These are phyloP conservation scores for Septoria petroselini DNA, from an alignment of 2,329 filamentous ascomycete species.

Conservation along the genomic window DNA sequence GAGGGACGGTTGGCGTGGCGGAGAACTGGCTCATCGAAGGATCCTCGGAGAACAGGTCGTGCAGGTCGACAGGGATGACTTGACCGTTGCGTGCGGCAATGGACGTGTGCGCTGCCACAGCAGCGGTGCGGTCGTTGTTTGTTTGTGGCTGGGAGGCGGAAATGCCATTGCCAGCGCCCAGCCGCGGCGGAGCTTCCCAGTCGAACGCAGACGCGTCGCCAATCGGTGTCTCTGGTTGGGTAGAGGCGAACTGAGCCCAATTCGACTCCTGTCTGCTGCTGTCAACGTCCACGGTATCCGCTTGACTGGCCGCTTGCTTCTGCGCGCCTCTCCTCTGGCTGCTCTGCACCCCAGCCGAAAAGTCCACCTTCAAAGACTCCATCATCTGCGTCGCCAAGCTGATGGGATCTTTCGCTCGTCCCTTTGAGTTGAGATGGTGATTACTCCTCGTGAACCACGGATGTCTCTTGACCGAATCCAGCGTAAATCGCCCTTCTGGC, in stretches of 20 bases:
- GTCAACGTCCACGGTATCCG: constrained; percentile 68
- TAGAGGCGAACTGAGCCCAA: constrained; percentile 60
- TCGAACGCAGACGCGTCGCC: constrained; percentile 68
- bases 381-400: constrained; percentile 93
- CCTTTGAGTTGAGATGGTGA: constrained; percentile 68
- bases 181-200: constrained; percentile 73
- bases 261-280: constrained; percentile 29
- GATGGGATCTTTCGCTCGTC: constrained; percentile 73
- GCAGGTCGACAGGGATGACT: constrained; percentile 38
- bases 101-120: constrained; percentile 18
- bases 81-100: constrained; percentile 34
- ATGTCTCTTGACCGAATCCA: constrained; percentile 81
- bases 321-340: constrained; percentile 37
- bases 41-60: constrained; percentile 74
- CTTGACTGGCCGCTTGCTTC: constrained; percentile 35
- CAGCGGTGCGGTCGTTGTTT: constrained; percentile 33
- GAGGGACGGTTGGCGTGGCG: constrained; percentile 69
- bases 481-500: constrained; percentile 70
- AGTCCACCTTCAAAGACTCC: constrained; percentile 83
- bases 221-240: constrained; percentile 77
- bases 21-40: constrained; percentile 83
- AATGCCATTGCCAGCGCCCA: constrained; percentile 45
- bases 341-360: constrained; percentile 63
- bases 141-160: constrained; percentile 42
- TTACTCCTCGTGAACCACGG: constrained; percentile 92